Evolutionary conservation across 2,329 filamentous ascomycete genomes (phyloP).

Genomic region (Aspergillus cejpii): DNA sequence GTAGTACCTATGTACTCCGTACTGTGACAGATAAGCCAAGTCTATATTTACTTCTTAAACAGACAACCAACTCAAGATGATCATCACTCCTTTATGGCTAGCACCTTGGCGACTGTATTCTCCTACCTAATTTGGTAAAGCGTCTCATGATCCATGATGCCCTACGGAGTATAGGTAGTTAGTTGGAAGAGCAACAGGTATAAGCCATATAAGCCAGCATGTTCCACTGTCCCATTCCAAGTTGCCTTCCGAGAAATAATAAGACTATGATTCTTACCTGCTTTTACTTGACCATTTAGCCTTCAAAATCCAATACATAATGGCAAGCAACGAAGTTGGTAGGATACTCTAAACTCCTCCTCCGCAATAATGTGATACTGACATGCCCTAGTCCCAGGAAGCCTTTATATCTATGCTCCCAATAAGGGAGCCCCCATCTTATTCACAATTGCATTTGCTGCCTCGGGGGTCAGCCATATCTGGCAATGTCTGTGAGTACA

Average conservation of each 20-base stretch:
- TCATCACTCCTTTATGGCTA: neutral
- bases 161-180: too few relatives aligned
- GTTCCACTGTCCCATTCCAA: neutral
- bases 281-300: neutral
- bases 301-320: neutral
- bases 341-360: neutral
- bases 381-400: constrained; percentile 15
- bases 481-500: constrained; percentile 51
- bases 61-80: neutral
- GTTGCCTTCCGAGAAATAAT: neutral
- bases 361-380: neutral
- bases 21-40: too few relatives aligned
- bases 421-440: constrained; percentile 50
- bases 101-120: neutral
- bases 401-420: constrained; percentile 47
- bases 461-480: constrained; percentile 37
- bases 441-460: constrained; percentile 45
- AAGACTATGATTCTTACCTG: too few relatives aligned
- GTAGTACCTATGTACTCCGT: too few relatives aligned
- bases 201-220: neutral
- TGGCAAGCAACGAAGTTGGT: neutral
- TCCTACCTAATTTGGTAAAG: neutral
- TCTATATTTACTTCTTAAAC: too few relatives aligned
- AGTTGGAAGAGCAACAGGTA: too few relatives aligned
- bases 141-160: neutral